Conservation (phyloP, 352 stramenopile genomes). For the Globisporangium cederbergense region DNA sequence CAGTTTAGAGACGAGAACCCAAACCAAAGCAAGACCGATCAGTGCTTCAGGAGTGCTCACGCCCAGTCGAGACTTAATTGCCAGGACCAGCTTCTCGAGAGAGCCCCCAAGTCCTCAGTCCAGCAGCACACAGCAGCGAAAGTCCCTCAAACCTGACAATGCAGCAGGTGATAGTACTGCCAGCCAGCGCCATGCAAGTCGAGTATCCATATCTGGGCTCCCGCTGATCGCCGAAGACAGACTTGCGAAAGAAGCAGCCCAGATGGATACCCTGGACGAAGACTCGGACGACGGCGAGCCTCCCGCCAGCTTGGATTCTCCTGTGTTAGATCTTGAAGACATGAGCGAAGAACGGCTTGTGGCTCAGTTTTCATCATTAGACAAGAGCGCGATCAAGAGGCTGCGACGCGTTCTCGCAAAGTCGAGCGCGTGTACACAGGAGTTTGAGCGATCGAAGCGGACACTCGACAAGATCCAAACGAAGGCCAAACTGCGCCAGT, state of each 20-base stretch:
- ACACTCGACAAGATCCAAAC: conserved; percentile 57
- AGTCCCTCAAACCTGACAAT: conserved; percentile 7
- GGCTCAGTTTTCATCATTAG: conserved; percentile 47
- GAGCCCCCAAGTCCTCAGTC: neutral
- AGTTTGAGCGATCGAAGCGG: conserved; percentile 46
- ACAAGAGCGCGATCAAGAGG: conserved; percentile 48
- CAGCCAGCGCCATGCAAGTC: conserved; percentile 15
- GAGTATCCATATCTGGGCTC: conserved; percentile 17
- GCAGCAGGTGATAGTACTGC: neutral
- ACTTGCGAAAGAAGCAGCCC: neutral
- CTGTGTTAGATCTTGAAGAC: conserved; percentile 38
- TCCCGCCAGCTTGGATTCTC: neutral
- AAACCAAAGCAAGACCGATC: conserved; percentile 23
- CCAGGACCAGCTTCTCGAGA: neutral
- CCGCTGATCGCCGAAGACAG: conserved; percentile 30
- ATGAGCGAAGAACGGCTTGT: conserved; percentile 55
- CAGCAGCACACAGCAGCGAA: neutral
- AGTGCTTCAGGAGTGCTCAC: conserved; percentile 30
- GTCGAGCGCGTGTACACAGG: conserved; percentile 51
- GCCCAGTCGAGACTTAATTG: conserved; percentile 14
- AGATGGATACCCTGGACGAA: conserved; percentile 9
- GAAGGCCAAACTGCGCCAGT: conserved; percentile 32
- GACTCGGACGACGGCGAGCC: conserved; percentile 10
- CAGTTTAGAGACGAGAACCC: neutral
- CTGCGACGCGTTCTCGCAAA: conserved; percentile 56